Conservation (phyloP, 73 alveolate genomes). For the Paramecium primaurelia region DNA sequence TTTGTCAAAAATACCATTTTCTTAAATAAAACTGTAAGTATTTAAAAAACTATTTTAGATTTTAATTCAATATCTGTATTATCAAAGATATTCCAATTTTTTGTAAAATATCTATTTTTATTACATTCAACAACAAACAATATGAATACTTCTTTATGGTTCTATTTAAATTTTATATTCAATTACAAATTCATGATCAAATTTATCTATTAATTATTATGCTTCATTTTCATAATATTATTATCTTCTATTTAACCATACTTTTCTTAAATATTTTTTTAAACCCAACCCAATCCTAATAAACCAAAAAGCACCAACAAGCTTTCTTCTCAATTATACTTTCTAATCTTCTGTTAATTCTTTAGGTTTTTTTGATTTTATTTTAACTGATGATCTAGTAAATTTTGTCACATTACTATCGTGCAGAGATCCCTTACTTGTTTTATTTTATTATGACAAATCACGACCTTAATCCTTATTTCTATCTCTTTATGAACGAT, state of each 20-base stretch:
- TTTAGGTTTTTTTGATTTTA: not conserved
- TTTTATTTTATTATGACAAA: not conserved
- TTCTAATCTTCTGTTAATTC: not conserved
- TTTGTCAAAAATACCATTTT: not conserved
- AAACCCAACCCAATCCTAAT: not conserved
- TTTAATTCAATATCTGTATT: not conserved
- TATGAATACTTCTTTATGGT: not conserved
- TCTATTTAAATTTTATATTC: not conserved
- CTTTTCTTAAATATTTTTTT: not conserved
- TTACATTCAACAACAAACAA: constrained; percentile 10
- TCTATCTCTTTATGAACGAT: not conserved
- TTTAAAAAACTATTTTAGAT: not conserved
- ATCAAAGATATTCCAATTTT: not conserved
- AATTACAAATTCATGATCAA: not conserved
- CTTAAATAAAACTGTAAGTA: not conserved
- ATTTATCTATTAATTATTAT: not conserved
- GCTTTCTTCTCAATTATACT: not conserved
- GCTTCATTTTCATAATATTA: not conserved
- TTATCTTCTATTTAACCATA: not conserved
- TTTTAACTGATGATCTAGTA: not conserved
- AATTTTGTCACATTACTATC: not conserved
- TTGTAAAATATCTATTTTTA: not conserved
- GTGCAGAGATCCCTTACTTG: not conserved
- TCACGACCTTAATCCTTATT: not conserved
- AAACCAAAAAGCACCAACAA: not conserved